Percentiles rank a stretch among this genome's conserved stretches.
Conservation (phyloP, 2,329 filamentous ascomycete genomes). For the Colletotrichum euphorbiae region DNA sequence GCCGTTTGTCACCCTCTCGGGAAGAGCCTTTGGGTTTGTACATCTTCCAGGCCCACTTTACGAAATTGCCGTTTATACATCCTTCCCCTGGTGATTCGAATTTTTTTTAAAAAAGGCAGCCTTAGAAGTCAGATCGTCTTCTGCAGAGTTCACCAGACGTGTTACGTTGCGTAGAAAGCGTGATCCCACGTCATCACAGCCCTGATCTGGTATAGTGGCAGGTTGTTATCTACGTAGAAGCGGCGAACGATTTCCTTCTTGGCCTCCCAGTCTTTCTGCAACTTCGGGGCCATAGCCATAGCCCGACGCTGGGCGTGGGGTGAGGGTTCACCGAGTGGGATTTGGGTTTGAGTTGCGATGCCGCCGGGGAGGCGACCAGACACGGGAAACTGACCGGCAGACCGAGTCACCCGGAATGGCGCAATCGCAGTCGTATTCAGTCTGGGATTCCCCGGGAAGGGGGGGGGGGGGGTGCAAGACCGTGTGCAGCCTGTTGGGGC, state of each 20-base stretch:
- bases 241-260: neutral
- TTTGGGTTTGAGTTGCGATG: too few species aligned
- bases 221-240: neutral
- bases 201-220: neutral
- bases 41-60: slow-evolving; percentile 13
- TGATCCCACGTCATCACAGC: neutral
- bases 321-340: too few species aligned
- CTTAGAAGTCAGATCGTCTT: neutral
- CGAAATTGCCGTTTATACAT: slow-evolving; percentile 13
- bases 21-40: slow-evolving; percentile 1
- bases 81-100: neutral
- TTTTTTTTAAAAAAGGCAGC: too few species aligned
- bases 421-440: too few species aligned
- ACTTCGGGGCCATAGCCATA: neutral
- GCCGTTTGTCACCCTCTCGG: neutral
- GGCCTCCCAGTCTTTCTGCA: neutral
- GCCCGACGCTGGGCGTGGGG: too few species aligned
- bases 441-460: too few species aligned
- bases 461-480: too few species aligned
- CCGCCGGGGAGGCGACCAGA: too few species aligned
- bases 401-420: too few species aligned
- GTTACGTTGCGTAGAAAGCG: neutral
- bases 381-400: too few species aligned
- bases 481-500: too few species aligned
- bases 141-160: neutral